Base-by-base conservation (phyloP, 352 stramenopile species). In the Lagenidium giganteum region DNA sequence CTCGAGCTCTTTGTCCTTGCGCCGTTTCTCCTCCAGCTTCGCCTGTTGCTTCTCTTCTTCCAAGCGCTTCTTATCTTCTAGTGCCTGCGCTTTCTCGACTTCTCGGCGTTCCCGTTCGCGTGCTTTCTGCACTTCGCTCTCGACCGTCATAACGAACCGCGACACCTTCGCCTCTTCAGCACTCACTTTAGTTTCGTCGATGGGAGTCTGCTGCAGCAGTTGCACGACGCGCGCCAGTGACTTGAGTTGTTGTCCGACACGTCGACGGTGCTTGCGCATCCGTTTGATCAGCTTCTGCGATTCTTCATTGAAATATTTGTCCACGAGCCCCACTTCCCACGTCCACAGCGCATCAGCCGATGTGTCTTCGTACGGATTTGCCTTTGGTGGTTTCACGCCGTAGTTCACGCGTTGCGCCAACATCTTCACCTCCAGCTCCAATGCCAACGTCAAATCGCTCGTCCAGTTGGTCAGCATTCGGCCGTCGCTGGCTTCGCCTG, bases 341-440 rank as follows among this genome's bases (percentile, higher is more conserved):
- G 80, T 64, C 78, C 78, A 95, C 42, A 95, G 51, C 32, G 78
- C 80, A n/a, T 75, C 71, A 0, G 63, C 47, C 33, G 48, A 87
- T 27, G 68, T 85, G 57, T 95, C 83, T 50, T 95, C 80, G 31
- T 84, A 95, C 25, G 90, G 16, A 39, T 93, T 89, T 0, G 76
- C 70, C 28, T 85, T 87, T 4, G 54, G 34, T n/a, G 71, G 76
- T 11, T 70, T 63, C 13, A 81, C 65, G 21, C 83, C 80, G 31
- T 93, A 83, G 17, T 68, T 52, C 8, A 58, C 81, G 8, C 83
- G 76, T 54, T 95, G 78, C 22, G 83, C 83, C 9, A 95, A 59
- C 64, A 86, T 86, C 54, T 95, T 95, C 41, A 95, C 87, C 40
- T 88, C 82, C 82, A 92, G 91, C 47, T 94, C 77, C 37, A 94